Base-by-base conservation (phyloP, 768 basidiomycete genomes). In the Leccinum broughii region DNA sequence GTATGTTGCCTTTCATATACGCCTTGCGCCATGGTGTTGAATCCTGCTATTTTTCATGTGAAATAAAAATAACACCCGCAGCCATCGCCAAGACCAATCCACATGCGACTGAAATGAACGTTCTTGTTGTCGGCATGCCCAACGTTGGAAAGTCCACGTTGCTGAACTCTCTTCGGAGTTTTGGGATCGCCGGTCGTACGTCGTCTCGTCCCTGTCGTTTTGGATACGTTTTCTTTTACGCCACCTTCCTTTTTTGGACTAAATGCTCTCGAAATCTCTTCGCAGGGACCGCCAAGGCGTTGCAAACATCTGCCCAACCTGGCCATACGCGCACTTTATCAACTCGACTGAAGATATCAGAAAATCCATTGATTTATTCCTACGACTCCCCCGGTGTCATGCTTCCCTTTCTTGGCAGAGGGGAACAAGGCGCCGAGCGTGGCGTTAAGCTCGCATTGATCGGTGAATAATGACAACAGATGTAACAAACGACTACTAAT, bases 101-200 rank as follows among this genome's bases (percentile, higher is more conserved):
- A 54, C 83, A 91, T 63, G 81, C 85, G 51, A 84, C 86, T 66
- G 90, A 90, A 71, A 77, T 93, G 65, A 94, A 95, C 67, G 89
- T 98, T 7, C 82, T 98, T 3, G 93, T 98, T 24, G 88, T 97
- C 60, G 97, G 97, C 24, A 98, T 99, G 96, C 97, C 97, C 17
- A 98, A 98, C 73, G 94, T 98, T 51, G 96, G 96, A 46, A 98
- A 99, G 77, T 98, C 95, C 14, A 95, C 93, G 3, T 76, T 98
- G 54, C 78, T 99, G 13, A 99, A 99, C 70, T 86, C 93, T 1
- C 81, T 99, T 28, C 85, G 96, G 48, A 87, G 85, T 68, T 87
- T 87, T 69, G 96, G 96, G 11, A 91, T 96, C 50, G 80, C 83
- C 67, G 94, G 94, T 71, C 88, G 95, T 95, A 73, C 71, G 87